Evolutionary conservation across 2,329 filamentous ascomycete species (phyloP), one percentile per base, ranked within the genome.

Genomic region (Arthrobotrys pseudoclavata): DNA sequence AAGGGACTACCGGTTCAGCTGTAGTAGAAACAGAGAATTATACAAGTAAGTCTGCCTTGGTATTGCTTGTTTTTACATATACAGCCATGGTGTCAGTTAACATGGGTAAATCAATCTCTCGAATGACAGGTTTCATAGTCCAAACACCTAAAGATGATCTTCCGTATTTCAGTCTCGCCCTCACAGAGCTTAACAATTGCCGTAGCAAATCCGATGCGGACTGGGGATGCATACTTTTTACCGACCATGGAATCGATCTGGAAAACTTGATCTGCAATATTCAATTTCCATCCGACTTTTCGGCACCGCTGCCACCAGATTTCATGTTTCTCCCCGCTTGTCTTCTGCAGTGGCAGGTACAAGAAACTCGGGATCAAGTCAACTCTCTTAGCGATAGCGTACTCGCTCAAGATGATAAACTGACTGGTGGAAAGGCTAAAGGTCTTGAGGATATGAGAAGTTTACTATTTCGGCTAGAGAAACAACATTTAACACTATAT

Each of bases 281-380:
- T 2, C 64, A 10, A 20, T 75, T 75, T 20, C 70, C 70, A 22
- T 76, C 71, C 3, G 71, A 76, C 42, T 76, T 69, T 55, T 6
- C 34, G 0, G 24, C 64, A 2, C 71, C 63, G 5, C 7, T 76
- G 31, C 42, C 64, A 15, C 71, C 71, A 10, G 63, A 76, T 24
- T 69, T 76, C n/a, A 76, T 76, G 71, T 69, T 76, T 31, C 63
- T 76, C 4, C 63, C 71, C 3, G 31, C 29, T 24, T 76, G 61
- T 24, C 57, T 76, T 69, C 55, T 76, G 12, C 71, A 76, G 62
- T 76, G 71, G 71, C 71, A 76, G 20, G 63, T 76, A 4, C 61
- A 76, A 18, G 24, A 76, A 40, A 76, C 63, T 5, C 53, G 63
- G 47, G 64, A 76, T 47, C 45, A 50, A 13, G 55, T 76, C 24